Evolutionary conservation across 441 rosid genomes (phyloP).

Genomic region (Rhodomyrtus psidioides): DNA sequence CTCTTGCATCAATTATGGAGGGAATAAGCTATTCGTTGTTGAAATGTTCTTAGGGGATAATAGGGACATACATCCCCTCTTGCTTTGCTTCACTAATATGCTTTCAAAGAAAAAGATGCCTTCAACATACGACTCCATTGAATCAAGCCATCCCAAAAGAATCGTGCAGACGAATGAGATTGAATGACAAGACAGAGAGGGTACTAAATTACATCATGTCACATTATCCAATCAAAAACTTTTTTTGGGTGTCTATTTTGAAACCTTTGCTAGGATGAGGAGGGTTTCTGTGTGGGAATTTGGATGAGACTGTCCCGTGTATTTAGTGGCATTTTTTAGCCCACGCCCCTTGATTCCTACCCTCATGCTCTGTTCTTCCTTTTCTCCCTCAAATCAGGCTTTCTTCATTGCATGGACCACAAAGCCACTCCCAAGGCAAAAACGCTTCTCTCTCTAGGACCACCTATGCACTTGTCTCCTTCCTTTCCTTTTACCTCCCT

Average conservation of each 20-base stretch:
- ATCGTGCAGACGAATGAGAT: background rate
- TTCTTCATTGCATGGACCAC: slow-evolving; percentile 10
- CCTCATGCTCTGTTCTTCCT: background rate
- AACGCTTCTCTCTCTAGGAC: slow-evolving; percentile 25
- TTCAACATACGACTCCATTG: background rate
- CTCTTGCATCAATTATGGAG: background rate
- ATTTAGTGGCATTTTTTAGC: background rate
- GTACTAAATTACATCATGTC: background rate
- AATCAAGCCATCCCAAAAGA: background rate
- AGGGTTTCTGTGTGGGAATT: background rate
- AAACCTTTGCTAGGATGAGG: background rate
- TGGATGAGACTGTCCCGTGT: slow-evolving; percentile 3
- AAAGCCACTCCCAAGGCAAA: background rate
- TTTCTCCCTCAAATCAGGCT: slow-evolving; percentile 25
- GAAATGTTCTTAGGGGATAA: background rate
- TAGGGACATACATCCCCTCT: background rate
- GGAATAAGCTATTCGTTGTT: background rate
- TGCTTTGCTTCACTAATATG: background rate
- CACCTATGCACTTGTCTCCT: slow-evolving; percentile 19
- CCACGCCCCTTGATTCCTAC: background rate
- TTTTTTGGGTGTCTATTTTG: background rate
- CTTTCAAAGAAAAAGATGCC: background rate
- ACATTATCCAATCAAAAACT: background rate
- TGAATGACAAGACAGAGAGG: background rate
- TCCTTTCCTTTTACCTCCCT: background rate